Base-by-base conservation (phyloP, 2,329 filamentous ascomycete genomes). In the Ophiostoma sp. region DNA sequence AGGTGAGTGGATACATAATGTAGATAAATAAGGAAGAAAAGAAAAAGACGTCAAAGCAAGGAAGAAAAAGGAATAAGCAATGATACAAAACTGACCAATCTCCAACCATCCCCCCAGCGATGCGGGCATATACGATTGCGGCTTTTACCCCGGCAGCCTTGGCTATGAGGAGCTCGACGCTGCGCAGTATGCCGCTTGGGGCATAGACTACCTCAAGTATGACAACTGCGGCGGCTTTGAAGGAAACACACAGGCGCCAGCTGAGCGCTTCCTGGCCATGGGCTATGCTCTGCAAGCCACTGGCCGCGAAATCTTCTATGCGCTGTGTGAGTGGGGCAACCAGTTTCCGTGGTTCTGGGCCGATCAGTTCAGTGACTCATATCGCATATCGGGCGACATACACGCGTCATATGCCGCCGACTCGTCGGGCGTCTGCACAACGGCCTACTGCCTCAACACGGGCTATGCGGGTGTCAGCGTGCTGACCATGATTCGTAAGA, bases 221-320 rank as follows among this genome's bases (percentile, higher is more conserved):
- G 87, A 88, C 79, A 88, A 88, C 77, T 89, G 87, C 80, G 81
- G 83, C 68, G 82, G 84, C 31, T 87, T 86, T 78, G 82, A 84
- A 36, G 80, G 79, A 39, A 86, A 86, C 82, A 82, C 82, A 19
- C 78, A 84, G n/a, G 83, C 86, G 0, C 79, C 86, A 45, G 86
- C 85, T 72, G 78, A 79, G 15, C 85, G 85, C 12, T 84, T 83
- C 74, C 76, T 75, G 25, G 77, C 75, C 17, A 83, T 82, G 81
- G 73, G 77, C 1, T 75, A 80, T 72, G 81, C 81, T 3, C 76
- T 83, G 25, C 79, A 79, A 72, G 79, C 78, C 17, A 81, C 80
- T 1, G 80, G 80, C 2, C 78, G 81, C n/a, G 79, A 81, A 17
- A 82, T 83, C 22, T 76, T 83, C 8, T 83, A 80, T 75, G 79